phyloP scores from a whole-genome alignment of 768 basidiomycete genomes.

The Hysterangium stoloniferum region DNA sequence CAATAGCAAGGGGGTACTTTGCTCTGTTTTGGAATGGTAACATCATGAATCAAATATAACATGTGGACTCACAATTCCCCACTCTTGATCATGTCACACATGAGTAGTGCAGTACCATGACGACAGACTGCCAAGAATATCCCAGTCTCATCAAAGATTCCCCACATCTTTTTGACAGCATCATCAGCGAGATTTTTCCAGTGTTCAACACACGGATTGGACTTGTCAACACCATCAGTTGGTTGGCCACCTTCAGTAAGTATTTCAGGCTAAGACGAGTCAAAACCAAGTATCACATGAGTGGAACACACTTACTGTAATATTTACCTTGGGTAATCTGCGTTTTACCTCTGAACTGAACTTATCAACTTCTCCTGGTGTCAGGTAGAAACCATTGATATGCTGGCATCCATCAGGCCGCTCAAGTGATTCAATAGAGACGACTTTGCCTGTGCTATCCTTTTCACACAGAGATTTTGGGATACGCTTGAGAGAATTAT shows the following conservation, averaged over 20 bases:
- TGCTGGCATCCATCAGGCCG: too few species aligned
- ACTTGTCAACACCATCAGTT: constrained; percentile 8
- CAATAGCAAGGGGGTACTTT: constrained; percentile 7
- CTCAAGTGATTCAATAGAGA: too few species aligned
- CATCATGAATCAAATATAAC: background rate
- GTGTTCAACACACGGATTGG: constrained; percentile 21
- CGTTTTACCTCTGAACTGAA: too few species aligned
- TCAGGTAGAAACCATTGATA: too few species aligned
- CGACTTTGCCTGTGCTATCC: too few species aligned
- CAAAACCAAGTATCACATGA: too few species aligned
- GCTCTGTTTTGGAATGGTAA: background rate
- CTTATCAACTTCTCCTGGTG: too few species aligned
- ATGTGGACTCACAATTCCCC: constrained; percentile 29
- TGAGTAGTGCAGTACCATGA: constrained; percentile 25
- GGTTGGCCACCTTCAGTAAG: constrained; percentile 16
- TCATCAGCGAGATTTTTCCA: constrained; percentile 26
- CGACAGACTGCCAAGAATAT: constrained; percentile 29
- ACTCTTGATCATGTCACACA: constrained; percentile 27
- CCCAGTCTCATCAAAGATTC: constrained; percentile 30
- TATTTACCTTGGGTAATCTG: too few species aligned
- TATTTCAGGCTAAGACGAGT: too few species aligned
- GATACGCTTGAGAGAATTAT: constrained; percentile 27
- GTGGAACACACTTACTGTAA: too few species aligned
- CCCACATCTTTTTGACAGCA: constrained; percentile 26
- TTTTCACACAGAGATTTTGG: too few species aligned